These are phyloP conservation scores for Chrysophaeum taylorii DNA, from an alignment of 352 stramenopile genomes.

Conservation along the genomic window DNA sequence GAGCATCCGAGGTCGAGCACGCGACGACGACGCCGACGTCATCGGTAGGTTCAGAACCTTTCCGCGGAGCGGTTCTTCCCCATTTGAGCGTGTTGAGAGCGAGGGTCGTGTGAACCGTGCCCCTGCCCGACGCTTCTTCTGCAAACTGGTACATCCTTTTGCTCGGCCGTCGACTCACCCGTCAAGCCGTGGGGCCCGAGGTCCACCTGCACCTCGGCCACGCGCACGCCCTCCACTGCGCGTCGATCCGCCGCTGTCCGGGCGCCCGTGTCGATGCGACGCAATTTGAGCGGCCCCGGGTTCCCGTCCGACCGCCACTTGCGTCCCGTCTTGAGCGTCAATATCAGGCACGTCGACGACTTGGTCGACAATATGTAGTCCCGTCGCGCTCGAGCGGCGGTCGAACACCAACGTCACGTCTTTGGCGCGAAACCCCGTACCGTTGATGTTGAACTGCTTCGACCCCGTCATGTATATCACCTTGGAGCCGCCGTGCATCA, in stretches of 20 bases:
- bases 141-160: not conserved
- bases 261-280: slow-evolving; percentile 11
- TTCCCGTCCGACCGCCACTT: slow-evolving; percentile 11
- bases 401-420: not conserved
- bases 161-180: not conserved
- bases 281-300: slow-evolving; percentile 7
- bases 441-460: slow-evolving; percentile 5
- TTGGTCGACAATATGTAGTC: not conserved
- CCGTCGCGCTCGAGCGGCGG: slow-evolving; percentile 2
- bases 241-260: not conserved
- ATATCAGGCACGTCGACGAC: not conserved
- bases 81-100: not conserved
- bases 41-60: slow-evolving; percentile 7
- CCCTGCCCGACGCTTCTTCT: not conserved
- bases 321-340: not conserved
- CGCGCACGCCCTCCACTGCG: not conserved
- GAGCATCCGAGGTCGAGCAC: too few relatives aligned
- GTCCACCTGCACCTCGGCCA: slow-evolving; percentile 12
- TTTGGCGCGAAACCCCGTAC: not conserved
- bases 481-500: not conserved
- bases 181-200: not conserved
- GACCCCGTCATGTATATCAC: slow-evolving; percentile 12
- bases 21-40: not conserved
- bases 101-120: not conserved
- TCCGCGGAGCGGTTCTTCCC: slow-evolving; percentile 4